Evolutionary conservation across 2,329 filamentous ascomycete species (phyloP).

Genomic region (Calycina marina): DNA sequence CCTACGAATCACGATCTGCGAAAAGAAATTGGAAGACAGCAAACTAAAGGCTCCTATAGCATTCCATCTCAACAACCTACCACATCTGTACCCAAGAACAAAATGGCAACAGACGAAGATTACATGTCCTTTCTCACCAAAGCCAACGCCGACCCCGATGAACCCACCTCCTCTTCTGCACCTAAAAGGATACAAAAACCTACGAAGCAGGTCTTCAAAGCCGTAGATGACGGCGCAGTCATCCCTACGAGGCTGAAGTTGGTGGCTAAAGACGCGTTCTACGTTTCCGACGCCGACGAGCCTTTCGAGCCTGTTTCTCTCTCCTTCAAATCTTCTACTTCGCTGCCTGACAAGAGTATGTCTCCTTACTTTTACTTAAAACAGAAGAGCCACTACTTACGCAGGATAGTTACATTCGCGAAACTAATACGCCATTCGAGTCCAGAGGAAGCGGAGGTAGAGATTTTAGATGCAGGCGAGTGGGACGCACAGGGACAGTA

Average conservation of each 20-base stretch:
- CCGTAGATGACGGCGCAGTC: slow-evolving; percentile 39
- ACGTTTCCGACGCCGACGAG: slow-evolving; percentile 73
- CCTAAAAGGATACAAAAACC: slow-evolving; percentile 13
- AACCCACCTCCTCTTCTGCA: slow-evolving; percentile 29
- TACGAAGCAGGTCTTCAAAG: slow-evolving; percentile 25
- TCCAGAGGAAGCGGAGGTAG: slow-evolving; percentile 39
- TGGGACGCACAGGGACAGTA: slow-evolving; percentile 68
- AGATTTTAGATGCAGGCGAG: slow-evolving; percentile 50
- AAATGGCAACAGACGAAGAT: slow-evolving; percentile 64
- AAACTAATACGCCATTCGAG: slow-evolving; percentile 45
- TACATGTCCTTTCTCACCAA: slow-evolving; percentile 80
- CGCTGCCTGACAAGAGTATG: slow-evolving; percentile 47
- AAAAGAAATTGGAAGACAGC: too few relatives aligned
- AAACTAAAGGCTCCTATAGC: too few relatives aligned
- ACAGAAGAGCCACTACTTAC: too few relatives aligned
- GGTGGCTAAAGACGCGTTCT: slow-evolving; percentile 44
- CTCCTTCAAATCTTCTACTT: slow-evolving; percentile 30
- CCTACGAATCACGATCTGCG: too few relatives aligned
- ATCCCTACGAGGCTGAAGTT: slow-evolving; percentile 41
- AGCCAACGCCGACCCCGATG: slow-evolving; percentile 65
- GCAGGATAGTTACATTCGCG: slow-evolving; percentile 58
- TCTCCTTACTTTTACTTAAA: slow-evolving; percentile 10
- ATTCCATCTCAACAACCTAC: too few relatives aligned
- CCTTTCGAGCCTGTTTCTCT: slow-evolving; percentile 67
- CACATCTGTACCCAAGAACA: too few relatives aligned